phyloP scores from a whole-genome alignment of 2,329 filamentous ascomycete genomes.

The Xylaria sp. region DNA sequence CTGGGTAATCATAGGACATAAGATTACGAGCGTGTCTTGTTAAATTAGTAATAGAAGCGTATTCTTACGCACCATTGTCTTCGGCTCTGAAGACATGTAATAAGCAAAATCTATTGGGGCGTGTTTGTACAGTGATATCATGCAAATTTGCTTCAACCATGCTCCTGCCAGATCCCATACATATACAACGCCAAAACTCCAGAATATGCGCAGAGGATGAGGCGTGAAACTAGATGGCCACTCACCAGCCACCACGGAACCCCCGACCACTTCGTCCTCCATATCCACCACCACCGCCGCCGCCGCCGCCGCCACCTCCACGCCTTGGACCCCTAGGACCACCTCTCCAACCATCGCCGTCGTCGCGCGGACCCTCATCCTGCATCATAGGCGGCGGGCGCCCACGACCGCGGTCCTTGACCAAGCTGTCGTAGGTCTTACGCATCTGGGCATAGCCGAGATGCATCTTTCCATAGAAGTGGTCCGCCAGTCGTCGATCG shows the following conservation, averaged over 20 bases:
- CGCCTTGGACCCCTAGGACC: constrained; percentile 63
- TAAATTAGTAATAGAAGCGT: constrained; percentile 35
- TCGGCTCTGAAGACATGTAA: constrained; percentile 7
- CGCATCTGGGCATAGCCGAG: constrained; percentile 98
- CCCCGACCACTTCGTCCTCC: constrained; percentile 52
- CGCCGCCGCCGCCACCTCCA: constrained; percentile 61
- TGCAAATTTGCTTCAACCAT: constrained; percentile 31
- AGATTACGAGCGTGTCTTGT: constrained; percentile 17
- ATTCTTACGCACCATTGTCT: constrained; percentile 4
- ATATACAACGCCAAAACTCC: constrained; percentile 46
- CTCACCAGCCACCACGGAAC: constrained; percentile 57
- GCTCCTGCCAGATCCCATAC: constrained; percentile 24
- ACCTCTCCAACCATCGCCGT: constrained; percentile 56
- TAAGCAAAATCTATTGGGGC: constrained; percentile 28
- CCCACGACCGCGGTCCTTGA: constrained; percentile 81
- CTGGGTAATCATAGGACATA: constrained; percentile 7
- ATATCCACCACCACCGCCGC: constrained; percentile 61
- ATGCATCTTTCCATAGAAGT: constrained; percentile 99
- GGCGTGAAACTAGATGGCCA: neutral
- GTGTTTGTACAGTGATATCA: constrained; percentile 39
- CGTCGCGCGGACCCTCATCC: constrained; percentile 61
- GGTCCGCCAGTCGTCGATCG: constrained; percentile 90
- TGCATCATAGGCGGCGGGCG: constrained; percentile 57
- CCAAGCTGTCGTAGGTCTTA: constrained; percentile 87
- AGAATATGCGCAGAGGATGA: constrained; percentile 35